phyloP scores from a whole-genome alignment of 495 filamentous ascomycete species.

The Tuber borchii region DNA sequence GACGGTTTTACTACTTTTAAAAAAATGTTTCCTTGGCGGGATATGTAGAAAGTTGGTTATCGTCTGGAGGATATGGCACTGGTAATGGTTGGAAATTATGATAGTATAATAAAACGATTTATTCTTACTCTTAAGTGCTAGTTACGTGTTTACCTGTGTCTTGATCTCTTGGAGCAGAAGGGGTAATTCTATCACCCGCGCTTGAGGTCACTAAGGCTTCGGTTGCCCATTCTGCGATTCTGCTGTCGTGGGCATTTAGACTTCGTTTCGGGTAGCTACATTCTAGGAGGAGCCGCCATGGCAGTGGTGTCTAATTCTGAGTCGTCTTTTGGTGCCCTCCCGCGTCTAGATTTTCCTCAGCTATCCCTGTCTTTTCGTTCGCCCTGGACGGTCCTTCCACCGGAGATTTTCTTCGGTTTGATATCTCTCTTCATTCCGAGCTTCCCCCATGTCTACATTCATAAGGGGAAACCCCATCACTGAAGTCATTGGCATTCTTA shows the following conservation, averaged over 20 bases:
- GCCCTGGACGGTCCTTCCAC: neutral
- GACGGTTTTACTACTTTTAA: neutral
- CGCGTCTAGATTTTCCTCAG: too few species aligned
- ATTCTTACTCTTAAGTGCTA: neutral
- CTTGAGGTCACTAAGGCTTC: neutral
- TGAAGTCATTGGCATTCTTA: neutral
- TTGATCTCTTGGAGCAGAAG: neutral
- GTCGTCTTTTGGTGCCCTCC: neutral
- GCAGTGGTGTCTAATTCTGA: neutral
- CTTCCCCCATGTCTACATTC: too few species aligned
- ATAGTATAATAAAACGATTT: neutral
- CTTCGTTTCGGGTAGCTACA: neutral
- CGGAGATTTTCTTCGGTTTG: neutral
- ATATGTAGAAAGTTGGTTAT: neutral
- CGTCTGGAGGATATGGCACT: neutral
- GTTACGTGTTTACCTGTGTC: neutral
- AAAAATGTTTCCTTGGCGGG: neutral
- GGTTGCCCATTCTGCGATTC: neutral
- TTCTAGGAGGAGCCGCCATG: neutral
- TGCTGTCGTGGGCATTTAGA: too few species aligned
- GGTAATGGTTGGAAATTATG: neutral
- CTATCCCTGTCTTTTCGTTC: too few species aligned
- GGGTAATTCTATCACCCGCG: neutral
- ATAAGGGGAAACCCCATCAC: neutral
- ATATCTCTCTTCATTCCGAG: neutral